Evolutionary conservation across 1,284 basidiomycete genomes (phyloP), one percentile per base, ranked within the genome.

Genomic region (Boletus smithii): DNA sequence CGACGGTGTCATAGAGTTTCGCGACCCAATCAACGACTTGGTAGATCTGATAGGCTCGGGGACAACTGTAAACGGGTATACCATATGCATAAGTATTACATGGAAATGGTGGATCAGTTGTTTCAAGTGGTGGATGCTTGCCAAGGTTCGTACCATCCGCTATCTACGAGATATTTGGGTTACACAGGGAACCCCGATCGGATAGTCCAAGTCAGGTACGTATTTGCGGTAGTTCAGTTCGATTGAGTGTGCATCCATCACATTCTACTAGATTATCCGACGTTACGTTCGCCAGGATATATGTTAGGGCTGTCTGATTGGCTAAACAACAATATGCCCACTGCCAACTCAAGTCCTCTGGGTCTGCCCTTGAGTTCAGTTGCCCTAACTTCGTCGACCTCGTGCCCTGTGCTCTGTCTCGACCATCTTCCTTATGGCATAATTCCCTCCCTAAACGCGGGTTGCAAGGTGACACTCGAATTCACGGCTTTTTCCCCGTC

Each of bases 1-100:
- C 22, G 38, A 57, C 11, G 68, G 65, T 8, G 27, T 59, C 6
- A 46, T 69, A 17, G 71, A 71, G 43, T 50, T 73, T 38, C 57
- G 69, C 40, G 41, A 60, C 35, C 62, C 67, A 13, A 42, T 51
- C n/a, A 41, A 49, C n/a, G 56, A 63, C 43, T 43, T 71, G 29
- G 56, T 49, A n/a, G 46, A 53, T 10, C 57, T 73, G 37, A 45
- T 71, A 29, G 41, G 36, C 11, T 31, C 47, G 0, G 58, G 59
- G 11, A 30, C 42, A 23, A 29, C 26, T 16, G 51, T 49, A 17
- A 48, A 58, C 24, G 57, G 55, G 10, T 46, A 60, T 39, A 56
- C 37, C 9, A 49, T 70, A 42, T 8, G 37, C 40, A 43, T 69
- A 17, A 42, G 30, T 11, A 36, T 66, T 10, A 66, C 56, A 14